Conservation (phyloP, 148 eudicot species). For the Chenopodium album region DNA sequence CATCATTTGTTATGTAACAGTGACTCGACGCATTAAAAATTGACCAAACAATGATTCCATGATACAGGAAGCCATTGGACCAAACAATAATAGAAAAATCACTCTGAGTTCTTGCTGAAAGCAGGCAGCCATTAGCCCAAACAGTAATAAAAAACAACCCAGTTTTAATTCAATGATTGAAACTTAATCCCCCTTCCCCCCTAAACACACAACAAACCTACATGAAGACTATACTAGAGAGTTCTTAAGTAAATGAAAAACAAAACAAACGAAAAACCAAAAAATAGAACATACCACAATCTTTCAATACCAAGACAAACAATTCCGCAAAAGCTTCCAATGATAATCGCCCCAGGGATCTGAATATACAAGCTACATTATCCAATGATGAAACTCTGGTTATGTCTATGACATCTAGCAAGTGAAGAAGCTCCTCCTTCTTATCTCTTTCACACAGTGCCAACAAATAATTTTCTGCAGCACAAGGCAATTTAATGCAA, state of each 20-base stretch:
- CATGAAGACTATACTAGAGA: background rate
- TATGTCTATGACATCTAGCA: conserved; percentile 64
- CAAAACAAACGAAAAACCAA: background rate
- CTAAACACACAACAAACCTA: background rate
- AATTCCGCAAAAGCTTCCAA: conserved; percentile 55
- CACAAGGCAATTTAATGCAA: conserved; percentile 20
- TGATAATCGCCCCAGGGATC: conserved; percentile 64
- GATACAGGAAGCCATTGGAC: too few relatives aligned
- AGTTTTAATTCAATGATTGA: background rate
- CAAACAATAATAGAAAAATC: background rate
- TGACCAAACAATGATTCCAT: too few relatives aligned
- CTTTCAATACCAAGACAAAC: conserved; percentile 52
- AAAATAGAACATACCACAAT: conserved; percentile 43
- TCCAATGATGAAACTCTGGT: conserved; percentile 52
- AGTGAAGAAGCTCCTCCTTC: conserved; percentile 55
- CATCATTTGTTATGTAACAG: too few relatives aligned
- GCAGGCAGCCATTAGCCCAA: background rate
- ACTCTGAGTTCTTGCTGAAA: background rate
- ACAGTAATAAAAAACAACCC: background rate
- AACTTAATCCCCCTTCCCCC: background rate
- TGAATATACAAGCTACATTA: conserved; percentile 46
- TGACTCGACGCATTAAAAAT: too few relatives aligned
- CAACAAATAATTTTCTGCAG: conserved; percentile 74
- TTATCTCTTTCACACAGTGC: conserved; percentile 81
- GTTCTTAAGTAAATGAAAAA: background rate